Base-by-base conservation (phyloP, 768 basidiomycete genomes). In the Tephrocybe sp. region DNA sequence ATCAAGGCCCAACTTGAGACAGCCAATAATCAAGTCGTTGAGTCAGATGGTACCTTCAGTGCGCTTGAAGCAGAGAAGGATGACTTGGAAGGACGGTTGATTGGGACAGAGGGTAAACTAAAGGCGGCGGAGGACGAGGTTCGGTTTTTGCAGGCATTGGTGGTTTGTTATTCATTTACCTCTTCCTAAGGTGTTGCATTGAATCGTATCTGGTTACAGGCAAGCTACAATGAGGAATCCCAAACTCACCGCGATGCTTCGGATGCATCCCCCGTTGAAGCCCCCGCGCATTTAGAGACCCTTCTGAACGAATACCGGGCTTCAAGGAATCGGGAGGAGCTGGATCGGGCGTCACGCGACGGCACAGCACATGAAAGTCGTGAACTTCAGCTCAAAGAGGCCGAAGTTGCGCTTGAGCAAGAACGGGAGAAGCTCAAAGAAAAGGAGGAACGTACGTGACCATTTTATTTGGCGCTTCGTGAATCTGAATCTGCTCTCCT, bases 1-100 rank as follows among this genome's bases (percentile, higher is more conserved):
- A 48, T 68, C 4, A 71, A 76, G 39, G 60, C 61, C 2, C 66
- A 70, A 4, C 62, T 73, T 2, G 60, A 62, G 1, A 75, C 80
- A 40, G 57, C 71, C 0, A 68, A 69, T 36, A 60, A 68, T 2
- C 60, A 56, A 5, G 65, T 71, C 1, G 62, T 61, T 11, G 69
- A 76, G 39, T 30, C 39, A 12, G 11, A 47, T 14, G 26, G 30
- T 7, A 45, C 40, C 10, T 52, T 52, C 26, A 45, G 42, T n/a
- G 51, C 51, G 19, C 49, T 57, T 12, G 52, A 57, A 34, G 11
- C 33, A 16, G 52, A 53, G 40, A 53, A 51, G 14, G 52, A 35
- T 5, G 44, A 38, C 22, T 17, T 57, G 31, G 55, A 47, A 34
- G 38, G 40, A 5, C 31, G 11, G 40, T 9, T 47, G 26, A 38